phyloP scores from a whole-genome alignment of 306 rosid genomes.

The Malus orientalis region DNA sequence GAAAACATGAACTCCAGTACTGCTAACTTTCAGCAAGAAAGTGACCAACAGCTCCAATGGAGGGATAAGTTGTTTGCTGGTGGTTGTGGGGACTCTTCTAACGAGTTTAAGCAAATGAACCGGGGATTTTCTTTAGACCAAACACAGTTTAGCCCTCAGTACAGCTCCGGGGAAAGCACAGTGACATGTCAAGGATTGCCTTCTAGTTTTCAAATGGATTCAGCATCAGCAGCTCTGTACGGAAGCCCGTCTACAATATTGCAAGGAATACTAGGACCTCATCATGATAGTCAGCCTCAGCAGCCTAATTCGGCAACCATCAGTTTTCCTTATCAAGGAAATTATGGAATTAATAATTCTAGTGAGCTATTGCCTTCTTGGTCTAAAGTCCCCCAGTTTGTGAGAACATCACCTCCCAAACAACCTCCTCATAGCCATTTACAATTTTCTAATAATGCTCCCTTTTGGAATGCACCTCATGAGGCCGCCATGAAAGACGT shows the following conservation, averaged over 20 bases:
- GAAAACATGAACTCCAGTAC: conserved; percentile 52
- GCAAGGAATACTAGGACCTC: conserved; percentile 59
- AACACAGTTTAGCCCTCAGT: conserved; percentile 63
- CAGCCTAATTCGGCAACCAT: conserved; percentile 26
- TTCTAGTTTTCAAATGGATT: conserved; percentile 46
- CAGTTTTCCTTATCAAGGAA: conserved; percentile 34
- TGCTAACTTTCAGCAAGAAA: conserved; percentile 51
- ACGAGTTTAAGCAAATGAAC: conserved; percentile 43
- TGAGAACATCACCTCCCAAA: conserved; percentile 73
- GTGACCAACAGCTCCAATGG: conserved; percentile 59
- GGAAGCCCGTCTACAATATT: conserved; percentile 54
- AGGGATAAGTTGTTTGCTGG: conserved; percentile 46
- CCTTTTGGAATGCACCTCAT: conserved; percentile 88
- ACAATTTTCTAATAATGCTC: conserved; percentile 73
- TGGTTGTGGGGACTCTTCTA: conserved; percentile 31
- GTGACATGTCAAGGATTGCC: conserved; percentile 53
- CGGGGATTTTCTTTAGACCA: conserved; percentile 69
- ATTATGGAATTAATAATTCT: conserved; percentile 45
- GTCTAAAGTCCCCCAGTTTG: conserved; percentile 63
- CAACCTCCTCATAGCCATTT: conserved; percentile 43
- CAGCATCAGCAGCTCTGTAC: conserved; percentile 34
- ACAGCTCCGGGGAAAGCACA: conserved; percentile 68
- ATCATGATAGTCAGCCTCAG: conserved; percentile 30
- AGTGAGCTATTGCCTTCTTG: conserved; percentile 38
- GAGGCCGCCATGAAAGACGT: conserved; percentile 53